phyloP scores from a whole-genome alignment of 768 basidiomycete species.

The Mycena maculata region DNA sequence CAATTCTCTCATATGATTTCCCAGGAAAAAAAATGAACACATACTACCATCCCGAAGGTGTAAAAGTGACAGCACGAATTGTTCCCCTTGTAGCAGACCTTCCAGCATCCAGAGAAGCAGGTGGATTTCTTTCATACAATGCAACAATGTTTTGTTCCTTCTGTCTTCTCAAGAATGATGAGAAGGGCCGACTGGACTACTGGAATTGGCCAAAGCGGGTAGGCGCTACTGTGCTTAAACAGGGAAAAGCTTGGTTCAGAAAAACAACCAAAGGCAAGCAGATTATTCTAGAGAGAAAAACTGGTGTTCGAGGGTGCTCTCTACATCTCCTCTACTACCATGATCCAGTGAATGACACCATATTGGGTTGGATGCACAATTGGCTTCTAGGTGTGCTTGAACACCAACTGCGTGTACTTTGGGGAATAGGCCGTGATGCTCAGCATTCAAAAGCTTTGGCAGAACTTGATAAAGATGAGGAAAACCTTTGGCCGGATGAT shows the following conservation, averaged over 20 bases:
- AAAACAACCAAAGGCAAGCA: slow-evolving; percentile 2
- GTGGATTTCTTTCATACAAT: slow-evolving; percentile 26
- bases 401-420: slow-evolving; percentile 1
- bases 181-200: slow-evolving; percentile 25
- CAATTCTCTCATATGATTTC: slow-evolving; percentile 3
- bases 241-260: slow-evolving; percentile 31
- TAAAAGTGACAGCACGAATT: slow-evolving; percentile 18
- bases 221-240: slow-evolving; percentile 15
- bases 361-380: slow-evolving; percentile 1
- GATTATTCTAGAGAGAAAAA: slow-evolving; percentile 7
- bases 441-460: neutral
- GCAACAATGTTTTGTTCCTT: slow-evolving; percentile 32
- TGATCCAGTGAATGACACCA: slow-evolving; percentile 30
- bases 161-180: slow-evolving; percentile 22
- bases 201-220: slow-evolving; percentile 22
- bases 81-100: slow-evolving; percentile 32
- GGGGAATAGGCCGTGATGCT: neutral
- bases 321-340: slow-evolving; percentile 30
- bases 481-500: slow-evolving; percentile 1
- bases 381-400: neutral
- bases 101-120: slow-evolving; percentile 27
- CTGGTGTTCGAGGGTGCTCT: slow-evolving; percentile 31
- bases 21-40: slow-evolving; percentile 25
- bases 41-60: slow-evolving; percentile 27
- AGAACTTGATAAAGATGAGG: slow-evolving; percentile 3